Evolutionary conservation across 345 rosid genomes (phyloP).

Genomic region (Eucalyptus paniculata): DNA sequence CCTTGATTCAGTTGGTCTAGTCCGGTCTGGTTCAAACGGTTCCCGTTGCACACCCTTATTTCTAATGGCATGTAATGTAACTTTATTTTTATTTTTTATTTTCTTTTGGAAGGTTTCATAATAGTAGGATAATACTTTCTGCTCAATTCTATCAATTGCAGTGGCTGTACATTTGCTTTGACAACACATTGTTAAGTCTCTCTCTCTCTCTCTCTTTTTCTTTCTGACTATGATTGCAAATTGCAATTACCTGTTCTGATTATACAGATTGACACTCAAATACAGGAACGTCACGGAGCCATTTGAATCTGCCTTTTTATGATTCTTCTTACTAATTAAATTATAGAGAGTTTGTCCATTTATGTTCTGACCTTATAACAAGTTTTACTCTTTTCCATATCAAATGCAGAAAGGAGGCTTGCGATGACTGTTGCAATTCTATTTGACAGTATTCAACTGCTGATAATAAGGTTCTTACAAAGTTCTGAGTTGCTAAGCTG

Average conservation of each 20-base stretch:
- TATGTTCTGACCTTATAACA: not conserved
- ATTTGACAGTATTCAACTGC: not conserved
- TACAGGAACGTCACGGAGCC: not conserved
- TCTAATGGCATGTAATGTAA: no score
- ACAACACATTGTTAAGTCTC: not conserved
- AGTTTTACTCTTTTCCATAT: no score
- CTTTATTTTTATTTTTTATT: no score
- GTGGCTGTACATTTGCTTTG: not conserved
- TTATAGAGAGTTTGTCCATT: not conserved
- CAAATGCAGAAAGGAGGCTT: not conserved
- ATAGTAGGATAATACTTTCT: not conserved
- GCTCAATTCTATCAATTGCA: no score
- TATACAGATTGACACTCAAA: not conserved
- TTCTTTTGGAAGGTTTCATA: no score
- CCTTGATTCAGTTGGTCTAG: no score
- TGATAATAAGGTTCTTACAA: not conserved
- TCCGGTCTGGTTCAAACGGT: accelerated
- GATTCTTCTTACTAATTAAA: no score
- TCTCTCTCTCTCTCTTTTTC: not conserved
- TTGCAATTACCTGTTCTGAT: not conserved
- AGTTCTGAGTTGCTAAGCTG: not conserved
- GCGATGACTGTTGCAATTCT: not conserved
- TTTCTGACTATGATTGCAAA: not conserved
- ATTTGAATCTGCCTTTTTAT: not conserved
- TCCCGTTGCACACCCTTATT: no score